Evolutionary conservation across 2,329 filamentous ascomycete genomes (phyloP).

Genomic region (Neobulgaria alba): DNA sequence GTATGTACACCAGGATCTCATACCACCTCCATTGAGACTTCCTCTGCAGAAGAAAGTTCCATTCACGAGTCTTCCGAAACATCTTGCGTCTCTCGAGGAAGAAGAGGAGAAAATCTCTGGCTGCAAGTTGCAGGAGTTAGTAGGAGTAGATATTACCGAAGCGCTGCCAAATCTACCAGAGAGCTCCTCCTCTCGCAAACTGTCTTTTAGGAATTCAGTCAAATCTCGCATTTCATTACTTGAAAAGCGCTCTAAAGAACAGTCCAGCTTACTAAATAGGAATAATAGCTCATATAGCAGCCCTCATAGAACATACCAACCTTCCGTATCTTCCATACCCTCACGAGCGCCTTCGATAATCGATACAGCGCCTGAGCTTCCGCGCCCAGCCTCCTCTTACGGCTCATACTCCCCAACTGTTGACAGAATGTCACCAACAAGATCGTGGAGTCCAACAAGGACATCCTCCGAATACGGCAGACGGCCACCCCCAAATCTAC

Average conservation of each 20-base stretch:
- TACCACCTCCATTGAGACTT: slow-evolving; percentile 2
- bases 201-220: slow-evolving; percentile 20
- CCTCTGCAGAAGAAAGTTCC: not conserved
- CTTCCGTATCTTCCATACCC: slow-evolving; percentile 35
- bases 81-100: slow-evolving; percentile 31
- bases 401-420: slow-evolving; percentile 43
- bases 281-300: slow-evolving; percentile 20
- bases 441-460: slow-evolving; percentile 50
- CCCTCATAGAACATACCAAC: slow-evolving; percentile 39
- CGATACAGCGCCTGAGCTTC: slow-evolving; percentile 52
- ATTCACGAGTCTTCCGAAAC: slow-evolving; percentile 28
- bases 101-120: slow-evolving; percentile 20
- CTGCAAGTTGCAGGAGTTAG: slow-evolving; percentile 28
- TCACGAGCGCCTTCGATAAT: slow-evolving; percentile 42
- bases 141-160: slow-evolving; percentile 24
- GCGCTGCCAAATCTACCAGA: slow-evolving; percentile 44
- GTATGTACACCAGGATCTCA: slow-evolving; percentile 41
- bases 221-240: slow-evolving; percentile 1
- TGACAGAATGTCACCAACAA: slow-evolving; percentile 44
- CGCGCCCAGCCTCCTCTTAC: slow-evolving; percentile 56
- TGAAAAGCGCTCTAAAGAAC: slow-evolving; percentile 11
- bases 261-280: slow-evolving; percentile 22
- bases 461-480: slow-evolving; percentile 49
- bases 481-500: slow-evolving; percentile 60
- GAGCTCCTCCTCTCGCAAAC: slow-evolving; percentile 39